phyloP scores from a whole-genome alignment of 2,329 filamentous ascomycete species.

The Penicillium sp. region DNA sequence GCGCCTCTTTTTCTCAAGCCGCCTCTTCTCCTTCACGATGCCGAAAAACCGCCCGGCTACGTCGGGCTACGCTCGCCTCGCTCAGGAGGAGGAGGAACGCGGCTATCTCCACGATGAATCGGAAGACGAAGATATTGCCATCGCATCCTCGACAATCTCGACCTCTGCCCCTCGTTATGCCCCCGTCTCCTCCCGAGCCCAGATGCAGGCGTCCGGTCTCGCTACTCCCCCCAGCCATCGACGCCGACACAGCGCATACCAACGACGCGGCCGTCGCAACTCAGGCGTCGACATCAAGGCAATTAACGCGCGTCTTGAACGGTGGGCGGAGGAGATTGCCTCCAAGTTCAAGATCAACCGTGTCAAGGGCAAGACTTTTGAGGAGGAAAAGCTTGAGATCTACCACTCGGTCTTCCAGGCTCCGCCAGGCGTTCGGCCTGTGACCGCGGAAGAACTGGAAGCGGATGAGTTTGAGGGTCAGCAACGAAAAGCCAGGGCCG shows the following conservation, averaged over 20 bases:
- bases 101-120: constrained; percentile 63
- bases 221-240: constrained; percentile 44
- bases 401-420: constrained; percentile 96
- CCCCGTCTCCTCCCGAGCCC: constrained; percentile 55
- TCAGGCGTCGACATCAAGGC: constrained; percentile 95
- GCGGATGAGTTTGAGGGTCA: constrained; percentile 58
- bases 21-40: constrained; percentile 53
- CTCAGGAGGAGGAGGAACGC: constrained; percentile 70
- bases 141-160: constrained; percentile 58
- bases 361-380: constrained; percentile 70
- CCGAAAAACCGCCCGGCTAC: constrained; percentile 69
- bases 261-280: constrained; percentile 66
- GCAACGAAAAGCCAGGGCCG: constrained; percentile 67
- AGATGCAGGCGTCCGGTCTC: constrained; percentile 51
- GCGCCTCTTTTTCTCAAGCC: constrained; percentile 11
- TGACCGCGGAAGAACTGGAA: constrained; percentile 73
- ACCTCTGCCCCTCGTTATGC: constrained; percentile 63
- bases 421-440: constrained; percentile 81
- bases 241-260: constrained; percentile 53
- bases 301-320: constrained; percentile 91
- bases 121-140: constrained; percentile 64
- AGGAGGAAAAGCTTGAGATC: constrained; percentile 89
- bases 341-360: constrained; percentile 90
- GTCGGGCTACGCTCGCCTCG: constrained; percentile 81
- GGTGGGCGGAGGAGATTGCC: constrained; percentile 97